Conservation (phyloP, 1,139 yeast genomes). For the Yamadazyma blattariae region DNA sequence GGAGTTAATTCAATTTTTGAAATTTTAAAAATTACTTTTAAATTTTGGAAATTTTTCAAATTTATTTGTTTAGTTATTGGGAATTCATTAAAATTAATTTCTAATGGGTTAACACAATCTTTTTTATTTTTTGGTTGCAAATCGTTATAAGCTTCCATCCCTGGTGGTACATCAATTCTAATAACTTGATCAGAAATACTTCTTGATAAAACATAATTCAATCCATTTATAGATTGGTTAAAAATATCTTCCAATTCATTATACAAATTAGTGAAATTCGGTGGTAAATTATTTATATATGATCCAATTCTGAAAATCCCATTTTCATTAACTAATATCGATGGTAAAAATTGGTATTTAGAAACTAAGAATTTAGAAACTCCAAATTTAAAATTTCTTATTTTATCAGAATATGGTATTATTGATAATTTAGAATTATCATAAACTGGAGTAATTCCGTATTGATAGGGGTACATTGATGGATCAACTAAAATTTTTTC, state of each 20-base stretch:
- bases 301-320: conserved; percentile 21
- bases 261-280: conserved; percentile 25
- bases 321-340: conserved; percentile 13
- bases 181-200: conserved; percentile 17
- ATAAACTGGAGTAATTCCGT: conserved; percentile 28
- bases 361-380: conserved; percentile 21
- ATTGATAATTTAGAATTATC: conserved; percentile 6
- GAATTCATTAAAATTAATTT: background rate
- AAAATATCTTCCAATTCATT: conserved; percentile 26
- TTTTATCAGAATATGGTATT: conserved; percentile 11
- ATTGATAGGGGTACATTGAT: conserved; percentile 37
- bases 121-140: background rate
- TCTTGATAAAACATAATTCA: conserved; percentile 26
- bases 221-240: conserved; percentile 27
- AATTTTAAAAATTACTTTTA: conserved; percentile 39
- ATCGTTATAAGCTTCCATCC: conserved; percentile 14
- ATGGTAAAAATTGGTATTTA: conserved; percentile 33
- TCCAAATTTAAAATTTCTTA: conserved; percentile 14
- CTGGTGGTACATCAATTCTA: conserved; percentile 16
- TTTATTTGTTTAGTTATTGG: conserved; percentile 14
- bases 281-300: conserved; percentile 41
- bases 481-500: conserved; percentile 33
- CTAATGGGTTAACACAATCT: background rate
- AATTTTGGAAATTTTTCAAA: conserved; percentile 15
- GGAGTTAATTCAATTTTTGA: conserved; percentile 45